These are phyloP conservation scores for Chrysanthemum makinoi DNA, from an alignment of 129 eudicot genomes.

Conservation along the genomic window DNA sequence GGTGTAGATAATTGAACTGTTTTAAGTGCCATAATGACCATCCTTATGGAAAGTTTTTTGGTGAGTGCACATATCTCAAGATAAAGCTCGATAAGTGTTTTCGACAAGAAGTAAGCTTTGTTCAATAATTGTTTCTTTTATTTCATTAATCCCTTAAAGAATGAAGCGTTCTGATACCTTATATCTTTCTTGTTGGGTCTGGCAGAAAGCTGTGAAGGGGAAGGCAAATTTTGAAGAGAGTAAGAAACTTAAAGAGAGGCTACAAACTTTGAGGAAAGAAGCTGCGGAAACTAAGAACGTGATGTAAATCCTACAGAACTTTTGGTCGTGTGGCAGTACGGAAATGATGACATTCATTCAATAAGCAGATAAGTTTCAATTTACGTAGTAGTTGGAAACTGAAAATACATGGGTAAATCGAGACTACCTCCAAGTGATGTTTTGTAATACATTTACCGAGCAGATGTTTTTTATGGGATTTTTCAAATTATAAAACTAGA, in stretches of 20 bases:
- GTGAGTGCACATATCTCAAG: conserved; percentile 78
- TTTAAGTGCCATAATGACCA: conserved; percentile 78
- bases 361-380: no score
- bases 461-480: neutral
- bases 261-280: no score
- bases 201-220: no score
- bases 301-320: no score
- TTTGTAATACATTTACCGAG: neutral
- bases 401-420: neutral
- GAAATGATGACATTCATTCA: no score
- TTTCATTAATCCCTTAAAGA: neutral
- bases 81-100: conserved; percentile 83
- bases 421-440: conserved; percentile 6
- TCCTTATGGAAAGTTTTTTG: conserved; percentile 71
- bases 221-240: conserved; percentile 46
- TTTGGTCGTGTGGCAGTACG: no score
- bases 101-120: conserved; percentile 66
- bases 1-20: conserved; percentile 66
- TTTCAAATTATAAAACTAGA: neutral
- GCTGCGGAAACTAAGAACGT: no score
- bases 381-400: no score
- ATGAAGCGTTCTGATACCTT: neutral
- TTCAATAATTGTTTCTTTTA: neutral
- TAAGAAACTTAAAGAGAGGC: no score
- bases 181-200: conserved; percentile 9